Base-by-base conservation (phyloP, 2,329 filamentous ascomycete genomes). In the Huntiella moniliformis region DNA sequence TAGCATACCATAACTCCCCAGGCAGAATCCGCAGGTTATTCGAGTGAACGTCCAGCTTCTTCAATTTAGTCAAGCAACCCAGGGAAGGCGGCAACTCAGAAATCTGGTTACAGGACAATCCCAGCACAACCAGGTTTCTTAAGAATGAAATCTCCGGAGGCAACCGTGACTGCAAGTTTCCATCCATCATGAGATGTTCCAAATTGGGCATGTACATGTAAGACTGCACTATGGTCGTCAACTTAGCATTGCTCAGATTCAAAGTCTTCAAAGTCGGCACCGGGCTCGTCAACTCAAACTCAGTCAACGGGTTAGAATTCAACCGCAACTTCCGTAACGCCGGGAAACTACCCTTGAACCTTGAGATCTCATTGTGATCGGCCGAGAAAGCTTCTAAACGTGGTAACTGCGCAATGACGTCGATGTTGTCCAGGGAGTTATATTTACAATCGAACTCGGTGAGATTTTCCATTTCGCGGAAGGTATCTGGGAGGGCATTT, bases 381-480 rank as follows among this genome's bases (percentile, higher is more conserved):
- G 88, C 81, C 49, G 85, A 82, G 17, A 96, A 66, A 51, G 84
- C 82, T 61, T 98, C 91, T 35, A 98, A 65, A 53, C 82, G 82
- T 3, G 88, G 88, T 13, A 98, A 68, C 50, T 79, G 71, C 2
- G 84, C 81, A 51, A 96, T 77, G 46, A 85, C 76, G 58, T 96
- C 84, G 56, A 98, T 94, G 56, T 77, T 86, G 42, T 79, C 78
- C 47, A 98, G 82, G 13, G 74, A 71, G 57, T 98, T 98, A 67
- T 92, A 96, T 52, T 93, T 85, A 52, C 93, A 79, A 60, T 98
- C 91, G 38, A 98, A 75, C 61, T 96, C 88, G 51, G 84, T 84
- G 44, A 98, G 66, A 55, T 73, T 92, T 40, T 71, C 63, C 5
- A 96, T 65, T n/a, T 80, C 68, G 51, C 68, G 73, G 56, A 96